Conservation (phyloP, 2,329 filamentous ascomycete genomes). For the Pseudopyricularia javanii region DNA sequence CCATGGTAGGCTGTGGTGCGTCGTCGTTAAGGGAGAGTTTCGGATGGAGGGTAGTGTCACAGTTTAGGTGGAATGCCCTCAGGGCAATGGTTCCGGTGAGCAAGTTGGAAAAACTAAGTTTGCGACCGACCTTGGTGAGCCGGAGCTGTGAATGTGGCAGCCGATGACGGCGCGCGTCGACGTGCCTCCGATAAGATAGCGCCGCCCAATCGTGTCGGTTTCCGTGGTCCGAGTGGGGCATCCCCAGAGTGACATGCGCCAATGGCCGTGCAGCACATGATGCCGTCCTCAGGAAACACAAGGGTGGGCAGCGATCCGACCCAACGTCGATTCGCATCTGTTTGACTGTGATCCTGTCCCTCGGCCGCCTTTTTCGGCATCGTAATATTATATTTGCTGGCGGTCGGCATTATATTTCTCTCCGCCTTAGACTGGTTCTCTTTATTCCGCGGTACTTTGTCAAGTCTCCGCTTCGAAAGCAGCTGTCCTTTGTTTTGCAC, state of each 20-base stretch:
- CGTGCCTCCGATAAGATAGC: background rate
- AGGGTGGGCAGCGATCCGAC: background rate
- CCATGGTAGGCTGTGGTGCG: constrained; percentile 47
- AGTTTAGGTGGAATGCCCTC: background rate
- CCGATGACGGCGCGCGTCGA: background rate
- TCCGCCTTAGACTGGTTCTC: too few species aligned
- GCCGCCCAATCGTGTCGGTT: background rate
- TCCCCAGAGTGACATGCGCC: background rate
- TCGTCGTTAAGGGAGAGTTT: background rate
- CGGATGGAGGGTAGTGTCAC: background rate
- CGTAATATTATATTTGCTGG: too few species aligned
- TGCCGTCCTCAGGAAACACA: too few species aligned
- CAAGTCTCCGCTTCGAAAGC: too few species aligned
- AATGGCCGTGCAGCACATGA: background rate
- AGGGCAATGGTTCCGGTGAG: too few species aligned
- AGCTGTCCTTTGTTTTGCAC: background rate
- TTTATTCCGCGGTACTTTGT: too few species aligned
- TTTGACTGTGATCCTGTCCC: background rate
- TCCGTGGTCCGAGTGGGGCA: background rate
- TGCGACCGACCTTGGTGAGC: too few species aligned
- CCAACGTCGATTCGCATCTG: background rate
- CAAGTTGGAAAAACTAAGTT: too few species aligned
- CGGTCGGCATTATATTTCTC: too few species aligned
- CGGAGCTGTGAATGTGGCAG: too few species aligned
- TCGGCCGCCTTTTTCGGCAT: too few species aligned